Base-by-base conservation (phyloP, 495 filamentous ascomycete genomes). In the Acidiella bohemica region DNA sequence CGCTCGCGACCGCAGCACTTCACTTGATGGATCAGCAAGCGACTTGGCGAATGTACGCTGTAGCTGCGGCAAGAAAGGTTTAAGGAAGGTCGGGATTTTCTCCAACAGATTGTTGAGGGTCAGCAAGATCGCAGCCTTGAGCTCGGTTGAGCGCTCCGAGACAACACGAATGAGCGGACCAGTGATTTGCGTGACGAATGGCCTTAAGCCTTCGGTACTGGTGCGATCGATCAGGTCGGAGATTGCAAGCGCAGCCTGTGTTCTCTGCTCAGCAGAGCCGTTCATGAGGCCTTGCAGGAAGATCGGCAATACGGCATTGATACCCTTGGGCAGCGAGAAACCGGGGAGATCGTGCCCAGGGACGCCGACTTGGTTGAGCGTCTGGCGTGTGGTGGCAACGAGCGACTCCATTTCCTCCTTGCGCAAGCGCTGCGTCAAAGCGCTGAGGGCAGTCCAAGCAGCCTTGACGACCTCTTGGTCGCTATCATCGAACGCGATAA, bases 381-480 rank as follows among this genome's bases (percentile, higher is more conserved):
- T 72, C 53, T 87, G 79, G 25, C 87, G 75, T 1, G 88, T 92
- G 4, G 88, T 86, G 46, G 74, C 65, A 7, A 88, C 85, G n/a
- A 97, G 64, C 0, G 80, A 72, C 56, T 97, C 90, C 90, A 97
- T 96, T 61, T 96, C 90, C 59, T 97, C 90, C 57, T 97, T 97
- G 56, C 80, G 82, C 46, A 97, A 70, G 53, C 71, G 76, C 56
- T 84, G 82, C 16, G 84, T 94, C 49, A 97, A 73, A 49, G 81
- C 83, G 51, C 67, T 86, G 30, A 96, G 71, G 13, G 92, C 90
- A 25, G 73, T 71, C 90, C 92, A 96, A 13, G 87, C 81, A 20
- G 84, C 74, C 66, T 90, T 95, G 45, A 96, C 82, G 9, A 96
- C 90, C 9, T 79, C 75, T 47, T 58, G 59, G 54, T 96, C 90